phyloP scores from a whole-genome alignment of 2,329 filamentous ascomycete species.

The Scedosporium boydii region DNA sequence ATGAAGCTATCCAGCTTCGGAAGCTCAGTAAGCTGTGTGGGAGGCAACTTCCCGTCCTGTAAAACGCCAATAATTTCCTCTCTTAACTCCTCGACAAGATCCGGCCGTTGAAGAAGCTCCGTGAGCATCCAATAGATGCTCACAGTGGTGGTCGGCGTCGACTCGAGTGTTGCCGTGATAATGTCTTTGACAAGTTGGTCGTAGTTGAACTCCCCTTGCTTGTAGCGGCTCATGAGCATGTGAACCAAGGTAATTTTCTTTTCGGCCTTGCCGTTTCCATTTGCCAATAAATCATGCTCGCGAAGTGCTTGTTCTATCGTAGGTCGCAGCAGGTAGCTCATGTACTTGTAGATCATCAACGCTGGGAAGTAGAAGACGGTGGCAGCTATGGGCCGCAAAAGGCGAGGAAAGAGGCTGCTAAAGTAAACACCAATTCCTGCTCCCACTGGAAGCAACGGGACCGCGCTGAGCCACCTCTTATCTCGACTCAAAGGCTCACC shows the following conservation, averaged over 20 bases:
- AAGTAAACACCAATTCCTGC: constrained; percentile 3
- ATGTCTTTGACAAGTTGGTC: constrained; percentile 7
- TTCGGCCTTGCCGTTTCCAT: background rate
- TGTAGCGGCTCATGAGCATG: constrained; percentile 4
- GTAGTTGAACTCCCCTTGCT: background rate
- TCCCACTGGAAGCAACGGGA: background rate
- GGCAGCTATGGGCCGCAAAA: constrained; percentile 2
- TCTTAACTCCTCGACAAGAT: constrained; percentile 32
- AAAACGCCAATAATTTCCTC: constrained; percentile 30
- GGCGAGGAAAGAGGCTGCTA: constrained; percentile 1
- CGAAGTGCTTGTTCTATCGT: background rate
- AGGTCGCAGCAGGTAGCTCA: constrained; percentile 2
- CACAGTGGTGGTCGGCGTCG: constrained; percentile 7
- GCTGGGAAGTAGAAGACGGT: constrained; percentile 3
- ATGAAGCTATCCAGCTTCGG: constrained; percentile 16
- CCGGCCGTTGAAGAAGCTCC: constrained; percentile 33
- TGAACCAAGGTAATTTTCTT: constrained; percentile 2
- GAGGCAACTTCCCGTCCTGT: constrained; percentile 12
- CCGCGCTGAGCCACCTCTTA: constrained; percentile 1
- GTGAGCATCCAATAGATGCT: constrained; percentile 19
- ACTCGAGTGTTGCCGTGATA: constrained; percentile 9
- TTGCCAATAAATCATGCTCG: background rate
- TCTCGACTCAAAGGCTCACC: constrained; percentile 3
- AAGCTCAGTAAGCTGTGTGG: constrained; percentile 13
- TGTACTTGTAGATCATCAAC: constrained; percentile 4